Evolutionary conservation across 2,329 filamentous ascomycete species (phyloP).

Genomic region (Epichloe gansuensis): DNA sequence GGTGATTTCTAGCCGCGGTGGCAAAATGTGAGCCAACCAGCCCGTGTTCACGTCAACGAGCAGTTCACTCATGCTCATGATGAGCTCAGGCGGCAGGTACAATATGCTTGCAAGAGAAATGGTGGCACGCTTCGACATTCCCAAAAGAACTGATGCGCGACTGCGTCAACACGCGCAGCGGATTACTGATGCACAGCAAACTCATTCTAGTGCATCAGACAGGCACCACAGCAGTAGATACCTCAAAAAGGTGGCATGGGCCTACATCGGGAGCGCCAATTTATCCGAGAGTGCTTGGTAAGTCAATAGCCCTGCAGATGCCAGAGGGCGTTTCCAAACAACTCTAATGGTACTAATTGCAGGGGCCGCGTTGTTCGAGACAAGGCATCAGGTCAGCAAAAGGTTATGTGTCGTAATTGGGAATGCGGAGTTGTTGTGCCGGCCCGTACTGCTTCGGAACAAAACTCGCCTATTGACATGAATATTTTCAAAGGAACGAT

Average conservation of each 20-base stretch:
- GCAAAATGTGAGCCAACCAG: conserved; percentile 22
- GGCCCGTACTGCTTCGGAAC: conserved; percentile 21
- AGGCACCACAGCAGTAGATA: not conserved
- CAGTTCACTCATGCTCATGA: conserved; percentile 1
- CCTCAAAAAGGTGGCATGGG: conserved; percentile 43
- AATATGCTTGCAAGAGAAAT: conserved; percentile 63
- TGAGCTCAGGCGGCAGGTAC: conserved; percentile 56
- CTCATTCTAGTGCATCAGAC: conserved; percentile 40
- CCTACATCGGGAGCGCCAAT: conserved; percentile 84
- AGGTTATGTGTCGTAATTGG: conserved; percentile 84
- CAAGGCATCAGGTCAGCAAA: conserved; percentile 51
- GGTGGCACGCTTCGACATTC: conserved; percentile 60
- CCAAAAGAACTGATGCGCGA: conserved; percentile 63
- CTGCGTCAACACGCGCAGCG: conserved; percentile 56
- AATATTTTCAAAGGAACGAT: conserved; percentile 40
- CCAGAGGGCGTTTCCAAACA: not conserved
- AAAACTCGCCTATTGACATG: conserved; percentile 10
- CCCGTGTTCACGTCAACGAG: not conserved
- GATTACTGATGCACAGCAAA: conserved; percentile 84
- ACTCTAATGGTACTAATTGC: conserved; percentile 2
- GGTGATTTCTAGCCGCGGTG: conserved; percentile 52
- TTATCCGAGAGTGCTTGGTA: conserved; percentile 87
- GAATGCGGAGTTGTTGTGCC: conserved; percentile 82
- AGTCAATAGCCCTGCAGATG: conserved; percentile 19
- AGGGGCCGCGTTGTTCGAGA: conserved; percentile 73